Evolutionary conservation across 305 asterid genomes (phyloP), one percentile per base, ranked within the genome.

Genomic region (Fraxinus nigra): DNA sequence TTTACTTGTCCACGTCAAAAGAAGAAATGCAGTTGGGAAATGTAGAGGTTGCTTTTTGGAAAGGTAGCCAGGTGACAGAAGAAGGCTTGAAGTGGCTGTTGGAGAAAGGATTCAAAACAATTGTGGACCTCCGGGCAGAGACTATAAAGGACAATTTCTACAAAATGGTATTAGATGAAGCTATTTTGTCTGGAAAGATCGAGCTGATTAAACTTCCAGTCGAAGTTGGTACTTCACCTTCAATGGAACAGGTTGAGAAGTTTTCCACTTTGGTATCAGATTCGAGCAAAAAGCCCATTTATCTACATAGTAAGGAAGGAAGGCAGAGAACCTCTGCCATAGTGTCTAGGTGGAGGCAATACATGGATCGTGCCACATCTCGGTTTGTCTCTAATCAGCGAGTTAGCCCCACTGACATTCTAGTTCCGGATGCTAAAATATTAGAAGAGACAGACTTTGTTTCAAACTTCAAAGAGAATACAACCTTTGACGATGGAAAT

Each of bases 221-320:
- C 79, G 97, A 94, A 88, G 94, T 92, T 83, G 95, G 95, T 80
- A 88, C 90, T 51, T 74, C 93, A 37, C 99, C 99, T 87, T 91
- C 95, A 56, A 75, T 88, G 89, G 91, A 89, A 75, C 98, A 94
- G 93, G 95, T 96, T 82, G 92, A 83, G 80, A 90, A 86, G 43
- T 94, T 96, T 82, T 92, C 94, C 33, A 80, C 90, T 75, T 79
- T 96, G 83, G 95, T 94, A 81, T 90, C 94, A 51, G 92, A 94
- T 89, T 85, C 89, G 35, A 88, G 92, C 82, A 91, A 84, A 87
- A 89, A 82, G 85, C 97, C 94, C 78, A 78, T 96, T 61, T 94
- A 94, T 83, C 92, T 96, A 73, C 98, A 94, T 82, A 93, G 99
- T 79, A 96, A 89, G 88, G 98, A 96, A 92, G 99, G 99, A 83